phyloP scores from a whole-genome alignment of 192 early-diverging fungal species.

The Coemansia sp. region DNA sequence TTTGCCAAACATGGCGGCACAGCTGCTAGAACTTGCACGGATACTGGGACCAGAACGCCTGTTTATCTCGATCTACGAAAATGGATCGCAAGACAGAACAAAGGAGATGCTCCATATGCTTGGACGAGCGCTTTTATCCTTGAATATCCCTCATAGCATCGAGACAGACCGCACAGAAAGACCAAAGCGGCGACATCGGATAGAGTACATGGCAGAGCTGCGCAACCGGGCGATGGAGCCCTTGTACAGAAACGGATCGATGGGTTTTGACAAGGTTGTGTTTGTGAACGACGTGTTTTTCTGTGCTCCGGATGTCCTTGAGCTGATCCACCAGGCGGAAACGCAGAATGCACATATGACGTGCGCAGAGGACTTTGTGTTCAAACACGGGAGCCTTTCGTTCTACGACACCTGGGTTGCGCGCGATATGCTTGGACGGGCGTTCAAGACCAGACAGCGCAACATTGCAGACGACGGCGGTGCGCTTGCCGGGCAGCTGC shows the following conservation, averaged over 20 bases:
- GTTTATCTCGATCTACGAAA: slow-evolving; percentile 55
- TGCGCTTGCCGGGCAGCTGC: slow-evolving; percentile 19
- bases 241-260: slow-evolving; percentile 10
- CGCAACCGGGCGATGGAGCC: slow-evolving; percentile 54
- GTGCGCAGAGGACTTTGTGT: slow-evolving; percentile 55
- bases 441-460: slow-evolving; percentile 33
- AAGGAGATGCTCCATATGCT: slow-evolving; percentile 32
- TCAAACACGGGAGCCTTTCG: slow-evolving; percentile 21
- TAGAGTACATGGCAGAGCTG: slow-evolving; percentile 50
- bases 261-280: slow-evolving; percentile 29
- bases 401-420: slow-evolving; percentile 58
- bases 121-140: slow-evolving; percentile 1
- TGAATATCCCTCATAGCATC: slow-evolving; percentile 34
- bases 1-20: slow-evolving; percentile 43
- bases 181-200: slow-evolving; percentile 30
- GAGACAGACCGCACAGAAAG: slow-evolving; percentile 9
- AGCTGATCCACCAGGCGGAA: slow-evolving; percentile 50
- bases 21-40: slow-evolving; percentile 36
- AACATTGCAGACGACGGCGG: slow-evolving; percentile 39
- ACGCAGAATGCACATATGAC: slow-evolving; percentile 49
- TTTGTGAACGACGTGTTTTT: slow-evolving; percentile 54
- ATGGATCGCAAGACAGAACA: slow-evolving; percentile 48
- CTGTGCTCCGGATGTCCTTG: slow-evolving; percentile 53
- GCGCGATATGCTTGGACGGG: slow-evolving; percentile 48
- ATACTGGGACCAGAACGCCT: slow-evolving; percentile 28